A percentile compares a stretch with the other conserved stretches of the same genome.
Conservation (phyloP, 106 monocot genomes). For the Phalaenopsis equestris region DNA sequence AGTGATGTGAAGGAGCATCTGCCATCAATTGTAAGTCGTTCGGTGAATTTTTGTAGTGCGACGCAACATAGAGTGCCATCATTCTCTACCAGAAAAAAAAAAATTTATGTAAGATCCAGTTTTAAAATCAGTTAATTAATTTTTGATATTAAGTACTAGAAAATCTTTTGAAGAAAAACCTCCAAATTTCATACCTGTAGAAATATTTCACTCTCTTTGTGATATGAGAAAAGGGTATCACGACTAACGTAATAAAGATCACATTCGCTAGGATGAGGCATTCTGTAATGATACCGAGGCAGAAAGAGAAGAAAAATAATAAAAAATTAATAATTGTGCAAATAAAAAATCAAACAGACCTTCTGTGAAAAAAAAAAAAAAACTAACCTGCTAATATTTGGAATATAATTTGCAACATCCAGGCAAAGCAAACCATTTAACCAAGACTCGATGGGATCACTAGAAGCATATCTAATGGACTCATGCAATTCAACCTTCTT, state of each 20-base stretch:
- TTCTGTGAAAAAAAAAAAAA: background rate
- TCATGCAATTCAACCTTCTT: constrained; percentile 84
- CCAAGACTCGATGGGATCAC: constrained; percentile 96
- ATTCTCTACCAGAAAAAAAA: constrained; percentile 52
- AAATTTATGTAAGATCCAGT: constrained; percentile 3
- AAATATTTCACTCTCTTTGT: constrained; percentile 93
- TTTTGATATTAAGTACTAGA: background rate
- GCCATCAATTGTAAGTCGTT: constrained; percentile 99
- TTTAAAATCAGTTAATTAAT: background rate
- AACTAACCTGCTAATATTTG: constrained; percentile 58
- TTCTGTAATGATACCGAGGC: constrained; percentile 24
- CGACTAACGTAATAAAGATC: constrained; percentile 96
- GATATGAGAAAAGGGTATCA: constrained; percentile 97
- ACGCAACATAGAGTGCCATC: constrained; percentile 99
- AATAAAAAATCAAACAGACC: background rate
- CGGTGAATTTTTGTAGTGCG: constrained; percentile 98
- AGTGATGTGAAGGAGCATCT: constrained; percentile 98
- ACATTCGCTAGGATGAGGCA: constrained; percentile 83
- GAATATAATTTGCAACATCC: constrained; percentile 75
- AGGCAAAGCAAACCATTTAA: constrained; percentile 87
- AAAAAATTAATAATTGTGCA: background rate
- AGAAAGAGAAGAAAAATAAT: constrained; percentile 8
- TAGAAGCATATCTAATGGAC: constrained; percentile 93
- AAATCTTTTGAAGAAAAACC: background rate
- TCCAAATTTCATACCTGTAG: constrained; percentile 52